Base-by-base conservation (phyloP, 2,329 filamentous ascomycete species). In the Alternaria arbusti region DNA sequence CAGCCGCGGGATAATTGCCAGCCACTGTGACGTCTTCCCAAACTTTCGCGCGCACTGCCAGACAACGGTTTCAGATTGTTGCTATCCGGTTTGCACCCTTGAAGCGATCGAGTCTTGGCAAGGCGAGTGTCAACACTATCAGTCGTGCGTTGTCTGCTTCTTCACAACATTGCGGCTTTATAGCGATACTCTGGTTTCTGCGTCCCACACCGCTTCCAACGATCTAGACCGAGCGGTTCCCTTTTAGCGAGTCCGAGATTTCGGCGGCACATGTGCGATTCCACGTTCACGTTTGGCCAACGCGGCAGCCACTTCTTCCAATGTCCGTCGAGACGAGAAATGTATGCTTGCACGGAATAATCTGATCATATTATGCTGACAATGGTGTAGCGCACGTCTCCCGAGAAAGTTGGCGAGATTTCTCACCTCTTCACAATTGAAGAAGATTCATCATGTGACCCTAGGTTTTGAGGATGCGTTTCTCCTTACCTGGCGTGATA, bases 291-390 rank as follows among this genome's bases (percentile, higher is more conserved):
- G 13, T 77, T 79, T 59, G 75, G 77, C 51, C 77, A 79, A 59
- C 69, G 74, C n/a, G 77, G 77, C 30, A 71, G 68, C 64, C 75
- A 78, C 57, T 78, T 72, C 66, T 74, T 78, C 40, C 74, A 78
- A 59, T 74, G 75, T 59, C 64, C 75, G 12, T 77, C 75, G 6
- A 64, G 52, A 46, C 61, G 56, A 49, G 73, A 78, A 43, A 51
- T 69, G 77, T 79, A 72, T 13, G 77, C 51, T 22, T 36, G 12
- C 8, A 13, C 11, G 7, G 3, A 17, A 23, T 7, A 8, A 1
- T 7, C 20, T 22, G 44, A 13, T 15, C 6, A 23, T 7, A 45
- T 17, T 6, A 17, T 25, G 4, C 12, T 44, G 46, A 23, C 46
- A 11, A 47, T 32, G 10, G 1, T 23, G 3, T 40, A 80, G 76